Base-by-base conservation (phyloP, 805 yeast species). In the Starmerella etchellsii region DNA sequence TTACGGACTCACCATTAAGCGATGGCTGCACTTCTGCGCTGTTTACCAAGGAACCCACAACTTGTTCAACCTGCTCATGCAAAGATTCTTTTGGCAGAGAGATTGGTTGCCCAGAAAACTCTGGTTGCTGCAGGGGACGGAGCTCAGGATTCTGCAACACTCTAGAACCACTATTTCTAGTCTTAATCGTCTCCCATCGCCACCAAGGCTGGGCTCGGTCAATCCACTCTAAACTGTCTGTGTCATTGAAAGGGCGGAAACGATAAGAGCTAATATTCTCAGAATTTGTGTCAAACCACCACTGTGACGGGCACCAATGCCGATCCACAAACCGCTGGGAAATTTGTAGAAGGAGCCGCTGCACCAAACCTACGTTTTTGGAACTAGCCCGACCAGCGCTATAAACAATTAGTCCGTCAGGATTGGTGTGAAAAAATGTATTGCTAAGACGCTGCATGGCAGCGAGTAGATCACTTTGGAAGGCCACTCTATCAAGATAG, bases 401-500 rank as follows among this genome's bases (percentile, higher is more conserved):
- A 27, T 25, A 43, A 7, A 40, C 44, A 4, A 39, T 31, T 20
- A 56, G 30, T 18, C 45, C 9, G 15, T 48, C 49, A 10, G 22
- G 4, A 11, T 25, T 16, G 15, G 37, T 4, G 10, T 38, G 26
- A 26, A 59, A 47, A 37, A 46, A 58, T 0, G 59, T 51, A 35
- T 56, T 51, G 2, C 59, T 51, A 13, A 58, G 49, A 26, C 48
- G 45, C 43, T 58, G 62, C 19, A 59, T 51, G 8, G 48, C 42
- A 7, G 43, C 36, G 13, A 57, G 34, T 9, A 31, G 8, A 14
- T 21, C 16, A 8, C 19, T 6, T 4, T 8, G 3, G 16, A 5
- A 9, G 11, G 33, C 33, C 20, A 14, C 21, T 23, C 10, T 10
- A 30, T 30, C 32, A 9, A 30, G 21, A 20, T 19, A 21, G 4